Evolutionary conservation across 1,284 basidiomycete species (phyloP), one percentile per base, ranked within the genome.

Genomic region (Ustilago loliicola): DNA sequence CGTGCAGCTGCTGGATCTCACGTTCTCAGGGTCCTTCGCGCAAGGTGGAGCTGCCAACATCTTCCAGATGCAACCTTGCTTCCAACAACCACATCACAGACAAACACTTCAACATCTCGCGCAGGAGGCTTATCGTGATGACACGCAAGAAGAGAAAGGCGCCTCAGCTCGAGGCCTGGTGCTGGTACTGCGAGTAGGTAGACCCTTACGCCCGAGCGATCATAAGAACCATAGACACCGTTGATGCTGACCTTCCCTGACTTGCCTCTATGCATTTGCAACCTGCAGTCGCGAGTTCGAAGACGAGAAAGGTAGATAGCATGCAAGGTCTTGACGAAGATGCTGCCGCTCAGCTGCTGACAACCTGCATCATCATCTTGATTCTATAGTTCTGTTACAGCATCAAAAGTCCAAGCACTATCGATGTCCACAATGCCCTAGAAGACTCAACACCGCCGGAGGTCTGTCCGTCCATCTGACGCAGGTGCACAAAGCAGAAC

Each of bases 371-470:
- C 8, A 10, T 38, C 36, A 10, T 38, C 13, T 38, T 15, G 6
- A 17, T 13, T 17, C 15, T 17, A 55, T 65, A 96, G 97, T 99
- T 72, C 90, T 99, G 75, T 93, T 99, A 91, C 94, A 97, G 87
- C 96, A 99, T 87, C 97, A 99, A 87, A 99, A 98, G 88, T 96
- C 96, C 19, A 99, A 98, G 88, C 96, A 99, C 86, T 99, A 98
- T 90, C 96, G 96, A 87, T 98, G 96, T 86, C 92, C 93, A 71
- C 92, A 96, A 89, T 99, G 96, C 86, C 97, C 97, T 17, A 90
- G 96, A 80, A 91, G 96, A 72, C 89, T 99, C 75, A 98, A 99
- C 86, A 97, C 97, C 0, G 97, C 96, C 1, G 96, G 96, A 80
- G 96, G 96, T 88, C 89, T 99, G 29, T 95, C 96, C n/a, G 96